A percentile compares a stretch with the other conserved stretches of the same genome.
These are phyloP conservation scores for Talaromyces sp. DNA, from an alignment of 2,329 filamentous ascomycete genomes.

Conservation along the genomic window DNA sequence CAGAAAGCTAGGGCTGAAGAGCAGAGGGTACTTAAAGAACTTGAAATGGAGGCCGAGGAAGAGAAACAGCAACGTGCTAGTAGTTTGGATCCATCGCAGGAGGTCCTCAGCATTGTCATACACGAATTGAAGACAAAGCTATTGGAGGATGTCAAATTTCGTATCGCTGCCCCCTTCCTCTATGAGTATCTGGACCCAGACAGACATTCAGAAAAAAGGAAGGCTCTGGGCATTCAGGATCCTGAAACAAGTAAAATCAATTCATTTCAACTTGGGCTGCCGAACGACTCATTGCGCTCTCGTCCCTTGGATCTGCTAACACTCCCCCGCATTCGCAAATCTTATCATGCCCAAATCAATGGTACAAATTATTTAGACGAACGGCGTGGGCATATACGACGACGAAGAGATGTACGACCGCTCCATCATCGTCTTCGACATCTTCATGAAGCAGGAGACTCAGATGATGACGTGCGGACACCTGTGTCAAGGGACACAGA, in stretches of 20 bases:
- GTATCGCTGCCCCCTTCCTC: conserved; percentile 75
- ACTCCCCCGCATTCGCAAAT: conserved; percentile 70
- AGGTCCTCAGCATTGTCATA: conserved; percentile 72
- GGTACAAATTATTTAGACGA: conserved; percentile 65
- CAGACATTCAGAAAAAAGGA: conserved; percentile 72
- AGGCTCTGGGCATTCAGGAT: conserved; percentile 71
- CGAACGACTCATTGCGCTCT: conserved; percentile 38
- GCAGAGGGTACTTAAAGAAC: conserved; percentile 63
- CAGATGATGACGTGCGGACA: conserved; percentile 72
- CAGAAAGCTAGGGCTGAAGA: conserved; percentile 59
- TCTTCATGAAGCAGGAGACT: conserved; percentile 73
- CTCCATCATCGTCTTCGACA: conserved; percentile 74
- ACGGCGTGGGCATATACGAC: conserved; percentile 52
- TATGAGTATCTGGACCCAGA: conserved; percentile 77
- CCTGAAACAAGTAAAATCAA: conserved; percentile 57
- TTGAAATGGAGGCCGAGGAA: conserved; percentile 77
- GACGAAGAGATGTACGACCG: conserved; percentile 63
- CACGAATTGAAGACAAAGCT: conserved; percentile 81
- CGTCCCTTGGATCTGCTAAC: conserved; percentile 55
- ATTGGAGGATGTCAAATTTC: conserved; percentile 79
- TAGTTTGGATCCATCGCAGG: conserved; percentile 82
- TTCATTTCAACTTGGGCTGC: conserved; percentile 51
- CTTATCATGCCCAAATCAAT: conserved; percentile 52
- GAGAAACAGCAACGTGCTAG: conserved; percentile 84
- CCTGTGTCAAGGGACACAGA: conserved; percentile 71